Evolutionary conservation across 768 basidiomycete species (phyloP), one percentile per base, ranked within the genome.

Genomic region (Austroboletus eburneus): DNA sequence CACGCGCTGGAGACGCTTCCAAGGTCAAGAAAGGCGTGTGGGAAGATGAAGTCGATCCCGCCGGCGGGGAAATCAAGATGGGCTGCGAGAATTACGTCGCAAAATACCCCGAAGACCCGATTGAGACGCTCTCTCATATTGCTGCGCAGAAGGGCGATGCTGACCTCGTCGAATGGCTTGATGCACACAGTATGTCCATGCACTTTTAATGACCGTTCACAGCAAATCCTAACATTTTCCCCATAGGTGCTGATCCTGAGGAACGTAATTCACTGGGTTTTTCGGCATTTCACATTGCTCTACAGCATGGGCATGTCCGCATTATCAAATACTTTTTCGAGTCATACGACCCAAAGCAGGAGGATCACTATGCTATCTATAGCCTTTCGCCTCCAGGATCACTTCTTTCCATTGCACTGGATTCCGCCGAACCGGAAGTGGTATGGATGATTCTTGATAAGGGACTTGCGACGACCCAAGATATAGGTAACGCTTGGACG

Each of bases 71-170:
- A 69, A 65, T 83, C 44, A 80, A 78, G 57, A 55, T 62, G 43
- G 80, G 79, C 18, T 76, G 76, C 54, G 75, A 77, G 37, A 70
- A 69, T 42, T 80, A 80, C 54, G 72, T 79, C 38, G 63, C 72
- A 49, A 51, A 32, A 10, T 50, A 52, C 4, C 78, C 79, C 10
- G 55, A 70, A 47, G 85, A 87, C 64, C 71, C 70, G n/a, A 66
- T 69, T 52, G 81, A 89, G 65, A 85, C 85, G 32, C 68, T 91
- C 10, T 63, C 83, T 44, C 87, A 89, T 56, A 84, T 91, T 46
- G 81, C 78, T 42, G 72, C 76, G 3, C 66, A 61, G 45, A 68
- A 72, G 45, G 82, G 80, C 9, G 75, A 88, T 64, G 54, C 65
- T 7, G 76, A 74, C 18, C 65, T 90, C 43, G 72, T 85, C 8